Evolutionary conservation across 78 protist species (phyloP).

Genomic region (Thecamonas trahens): DNA sequence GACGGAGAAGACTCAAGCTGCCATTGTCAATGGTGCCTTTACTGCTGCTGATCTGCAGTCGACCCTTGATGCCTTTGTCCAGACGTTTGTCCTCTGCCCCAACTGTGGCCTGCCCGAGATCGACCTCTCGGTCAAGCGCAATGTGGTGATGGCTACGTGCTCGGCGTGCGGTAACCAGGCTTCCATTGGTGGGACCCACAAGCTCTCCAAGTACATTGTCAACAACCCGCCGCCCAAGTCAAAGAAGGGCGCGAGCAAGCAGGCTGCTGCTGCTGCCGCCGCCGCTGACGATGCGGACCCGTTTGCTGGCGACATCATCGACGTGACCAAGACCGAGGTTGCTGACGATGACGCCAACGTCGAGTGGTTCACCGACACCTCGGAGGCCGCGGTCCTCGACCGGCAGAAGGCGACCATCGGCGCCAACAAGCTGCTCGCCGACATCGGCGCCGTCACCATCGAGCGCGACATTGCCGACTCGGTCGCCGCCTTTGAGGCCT

Average conservation of each 20-base stretch:
- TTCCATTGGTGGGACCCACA: too few species aligned
- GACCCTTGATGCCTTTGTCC: conserved; percentile 64
- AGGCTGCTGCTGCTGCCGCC: not conserved
- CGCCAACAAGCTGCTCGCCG: too few species aligned
- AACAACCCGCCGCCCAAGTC: too few species aligned
- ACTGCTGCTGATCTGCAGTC: not conserved
- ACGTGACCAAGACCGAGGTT: conserved; percentile 20
- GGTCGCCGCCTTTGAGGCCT: too few species aligned
- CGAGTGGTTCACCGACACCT: conserved; percentile 28
- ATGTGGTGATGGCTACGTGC: too few species aligned
- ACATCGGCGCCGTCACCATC: too few species aligned
- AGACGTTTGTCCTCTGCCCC: conserved; percentile 74
- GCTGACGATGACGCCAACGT: conserved; percentile 24
- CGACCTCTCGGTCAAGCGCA: conserved; percentile 21
- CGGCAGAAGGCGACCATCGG: not conserved
- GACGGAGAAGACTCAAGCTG: conserved; percentile 40
- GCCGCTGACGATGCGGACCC: not conserved
- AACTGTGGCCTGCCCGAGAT: conserved; percentile 83
- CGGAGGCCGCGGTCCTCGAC: conserved; percentile 23
- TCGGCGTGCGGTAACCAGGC: too few species aligned
- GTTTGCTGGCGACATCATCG: conserved; percentile 12
- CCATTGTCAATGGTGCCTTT: conserved; percentile 72
- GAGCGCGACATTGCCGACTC: too few species aligned
- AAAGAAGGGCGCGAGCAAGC: too few species aligned
- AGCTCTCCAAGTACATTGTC: too few species aligned